Conservation (phyloP, 78 protist species). For the Isochrysis galbana region DNA sequence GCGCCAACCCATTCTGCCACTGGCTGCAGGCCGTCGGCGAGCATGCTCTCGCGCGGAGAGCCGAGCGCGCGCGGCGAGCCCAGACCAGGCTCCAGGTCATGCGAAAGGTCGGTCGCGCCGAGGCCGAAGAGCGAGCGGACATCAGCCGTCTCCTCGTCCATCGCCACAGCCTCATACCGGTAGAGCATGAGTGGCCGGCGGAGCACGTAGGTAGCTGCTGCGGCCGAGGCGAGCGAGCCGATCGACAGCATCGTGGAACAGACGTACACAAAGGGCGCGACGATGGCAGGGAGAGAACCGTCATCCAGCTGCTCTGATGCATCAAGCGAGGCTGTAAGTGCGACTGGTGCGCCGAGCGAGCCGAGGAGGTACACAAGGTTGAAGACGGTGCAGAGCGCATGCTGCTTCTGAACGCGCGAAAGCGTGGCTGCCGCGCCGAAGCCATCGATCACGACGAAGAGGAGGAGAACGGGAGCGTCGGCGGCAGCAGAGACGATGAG, state of each 20-base stretch:
- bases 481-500: neutral
- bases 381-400: neutral
- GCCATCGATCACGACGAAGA: neutral
- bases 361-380: neutral
- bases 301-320: neutral
- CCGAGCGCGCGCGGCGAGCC: neutral
- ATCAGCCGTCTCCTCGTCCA: neutral
- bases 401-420: neutral
- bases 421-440: neutral
- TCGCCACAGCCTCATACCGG: neutral
- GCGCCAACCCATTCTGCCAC: too few species aligned
- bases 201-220: neutral
- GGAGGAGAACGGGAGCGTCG: neutral
- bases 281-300: neutral
- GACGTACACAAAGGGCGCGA: neutral
- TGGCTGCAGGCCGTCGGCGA: too few species aligned
- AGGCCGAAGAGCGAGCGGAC: neutral
- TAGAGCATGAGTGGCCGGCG: neutral
- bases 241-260: neutral
- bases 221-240: neutral
- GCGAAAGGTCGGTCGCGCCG: neutral
- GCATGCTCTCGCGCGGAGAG: too few species aligned
- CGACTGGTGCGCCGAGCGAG: neutral
- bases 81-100: neutral
- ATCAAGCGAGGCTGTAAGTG: neutral